Evolutionary conservation across 805 yeast genomes (phyloP).

Genomic region (Henningerozyma blattae): DNA sequence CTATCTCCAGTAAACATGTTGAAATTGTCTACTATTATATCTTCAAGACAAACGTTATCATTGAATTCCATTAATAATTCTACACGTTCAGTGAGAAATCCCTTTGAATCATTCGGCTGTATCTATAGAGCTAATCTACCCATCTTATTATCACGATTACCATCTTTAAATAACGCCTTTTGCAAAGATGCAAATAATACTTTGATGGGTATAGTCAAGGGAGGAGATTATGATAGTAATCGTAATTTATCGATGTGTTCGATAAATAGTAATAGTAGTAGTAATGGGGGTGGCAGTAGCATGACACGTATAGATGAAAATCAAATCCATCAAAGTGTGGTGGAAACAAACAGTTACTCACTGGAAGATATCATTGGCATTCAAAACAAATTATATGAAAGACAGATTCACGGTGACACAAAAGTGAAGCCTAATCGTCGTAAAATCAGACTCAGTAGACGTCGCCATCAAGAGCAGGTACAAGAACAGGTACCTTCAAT

Average conservation of each 20-base stretch:
- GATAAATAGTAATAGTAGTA: not conserved
- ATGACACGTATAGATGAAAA: too few species aligned
- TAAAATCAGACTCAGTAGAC: slow-evolving; percentile 9
- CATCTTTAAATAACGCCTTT: slow-evolving; percentile 10
- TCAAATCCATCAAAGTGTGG: slow-evolving; percentile 1
- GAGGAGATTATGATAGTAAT: not conserved
- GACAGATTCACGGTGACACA: slow-evolving; percentile 7
- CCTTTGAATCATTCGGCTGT: too few species aligned
- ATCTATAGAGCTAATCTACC: slow-evolving; percentile 25
- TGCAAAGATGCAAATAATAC: slow-evolving; percentile 2
- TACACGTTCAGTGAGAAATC: too few species aligned
- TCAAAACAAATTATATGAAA: slow-evolving; percentile 22
- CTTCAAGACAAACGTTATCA: slow-evolving; percentile 73
- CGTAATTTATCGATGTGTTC: not conserved
- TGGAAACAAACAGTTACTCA: slow-evolving; percentile 14
- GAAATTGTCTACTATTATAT: slow-evolving; percentile 53
- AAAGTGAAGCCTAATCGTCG: slow-evolving; percentile 20
- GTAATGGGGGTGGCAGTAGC: not conserved
- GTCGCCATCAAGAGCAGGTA: too few species aligned
- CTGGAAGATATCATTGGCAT: slow-evolving; percentile 20
- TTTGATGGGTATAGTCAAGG: too few species aligned
- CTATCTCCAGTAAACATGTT: slow-evolving; percentile 56
- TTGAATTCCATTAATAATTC: slow-evolving; percentile 18
- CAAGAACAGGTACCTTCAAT: too few species aligned
- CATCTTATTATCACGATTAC: slow-evolving; percentile 22